Conservation (phyloP, 176 grass and related monocot species). For the Oryza glumipatula region DNA sequence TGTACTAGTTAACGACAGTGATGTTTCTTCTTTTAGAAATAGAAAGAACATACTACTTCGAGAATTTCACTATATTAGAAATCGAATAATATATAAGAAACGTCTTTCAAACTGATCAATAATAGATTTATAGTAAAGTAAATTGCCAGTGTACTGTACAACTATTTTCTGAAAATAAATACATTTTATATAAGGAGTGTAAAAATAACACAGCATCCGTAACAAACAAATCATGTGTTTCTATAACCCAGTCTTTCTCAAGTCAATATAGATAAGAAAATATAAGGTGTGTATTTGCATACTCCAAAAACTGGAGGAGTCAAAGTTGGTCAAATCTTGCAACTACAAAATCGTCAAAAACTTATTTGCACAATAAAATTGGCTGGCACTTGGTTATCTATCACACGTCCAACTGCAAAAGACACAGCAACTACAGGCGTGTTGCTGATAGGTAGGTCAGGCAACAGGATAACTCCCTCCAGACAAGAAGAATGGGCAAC, state of each 20-base stretch:
- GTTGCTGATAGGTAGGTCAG: conserved; percentile 31
- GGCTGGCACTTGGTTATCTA: conserved; percentile 36
- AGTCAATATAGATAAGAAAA: not conserved
- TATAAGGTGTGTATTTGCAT: not conserved
- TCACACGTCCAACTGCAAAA: conserved; percentile 42
- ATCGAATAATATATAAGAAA: conserved; percentile 11
- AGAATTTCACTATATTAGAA: conserved; percentile 1
- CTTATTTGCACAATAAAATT: conserved; percentile 3
- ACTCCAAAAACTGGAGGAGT: not conserved
- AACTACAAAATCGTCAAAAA: not conserved
- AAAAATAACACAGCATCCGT: not conserved
- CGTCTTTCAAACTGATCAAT: not conserved
- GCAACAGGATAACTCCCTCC: conserved; percentile 11
- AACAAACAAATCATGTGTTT: not conserved
- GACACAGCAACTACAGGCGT: conserved; percentile 39
- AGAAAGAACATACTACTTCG: not conserved
- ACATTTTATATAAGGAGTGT: not conserved
- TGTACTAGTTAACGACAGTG: conserved; percentile 16
- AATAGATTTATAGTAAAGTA: not conserved
- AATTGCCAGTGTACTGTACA: not conserved
- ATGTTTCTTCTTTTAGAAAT: conserved; percentile 8
- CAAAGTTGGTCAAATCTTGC: conserved; percentile 5
- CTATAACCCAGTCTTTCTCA: not conserved
- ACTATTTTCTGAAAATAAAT: not conserved
- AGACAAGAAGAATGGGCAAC: conserved; percentile 48